A percentile compares a stretch with the other conserved stretches of the same genome.
phyloP scores from a whole-genome alignment of 768 basidiomycete genomes.

The Suillus brevipes region DNA sequence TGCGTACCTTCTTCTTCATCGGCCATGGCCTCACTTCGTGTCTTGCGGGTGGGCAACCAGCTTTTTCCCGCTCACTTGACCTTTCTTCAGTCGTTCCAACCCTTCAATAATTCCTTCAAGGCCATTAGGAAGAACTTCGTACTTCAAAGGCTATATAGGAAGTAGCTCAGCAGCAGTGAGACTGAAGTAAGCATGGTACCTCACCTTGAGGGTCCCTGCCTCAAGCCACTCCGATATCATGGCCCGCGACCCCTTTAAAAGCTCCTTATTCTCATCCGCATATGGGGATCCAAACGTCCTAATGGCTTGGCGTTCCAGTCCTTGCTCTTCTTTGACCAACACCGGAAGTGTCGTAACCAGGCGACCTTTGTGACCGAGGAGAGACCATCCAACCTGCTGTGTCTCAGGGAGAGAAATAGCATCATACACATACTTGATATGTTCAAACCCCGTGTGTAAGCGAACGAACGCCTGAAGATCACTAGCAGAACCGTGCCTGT shows the following conservation, averaged over 20 bases:
- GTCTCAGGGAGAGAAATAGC: conserved; percentile 35
- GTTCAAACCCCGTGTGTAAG: too few relatives aligned
- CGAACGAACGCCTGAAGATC: too few relatives aligned
- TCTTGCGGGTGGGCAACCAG: conserved; percentile 44
- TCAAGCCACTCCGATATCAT: conserved; percentile 27
- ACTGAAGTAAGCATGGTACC: conserved; percentile 4
- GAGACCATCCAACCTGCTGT: conserved; percentile 33
- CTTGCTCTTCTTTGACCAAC: conserved; percentile 24
- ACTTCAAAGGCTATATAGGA: conserved; percentile 36
- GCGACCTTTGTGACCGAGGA: conserved; percentile 35
- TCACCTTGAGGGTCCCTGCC: conserved; percentile 27
- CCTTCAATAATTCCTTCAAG: conserved; percentile 38
- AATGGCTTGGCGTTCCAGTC: conserved; percentile 19
- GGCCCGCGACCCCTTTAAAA: conserved; percentile 22
- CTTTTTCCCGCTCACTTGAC: conserved; percentile 45
- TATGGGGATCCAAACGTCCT: conserved; percentile 29
- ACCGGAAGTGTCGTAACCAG: conserved; percentile 31
- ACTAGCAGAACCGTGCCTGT: conserved; percentile 22
- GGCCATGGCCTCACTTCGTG: conserved; percentile 19
- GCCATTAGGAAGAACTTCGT: conserved; percentile 44
- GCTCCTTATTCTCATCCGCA: conserved; percentile 15
- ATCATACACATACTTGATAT: conserved; percentile 30
- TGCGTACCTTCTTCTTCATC: too few relatives aligned
- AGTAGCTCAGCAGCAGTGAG: background rate
- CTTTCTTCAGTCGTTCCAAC: conserved; percentile 35